Evolutionary conservation across 2,329 filamentous ascomycete genomes (phyloP), one percentile per base, ranked within the genome.

Genomic region (Alternaria conjuncta): DNA sequence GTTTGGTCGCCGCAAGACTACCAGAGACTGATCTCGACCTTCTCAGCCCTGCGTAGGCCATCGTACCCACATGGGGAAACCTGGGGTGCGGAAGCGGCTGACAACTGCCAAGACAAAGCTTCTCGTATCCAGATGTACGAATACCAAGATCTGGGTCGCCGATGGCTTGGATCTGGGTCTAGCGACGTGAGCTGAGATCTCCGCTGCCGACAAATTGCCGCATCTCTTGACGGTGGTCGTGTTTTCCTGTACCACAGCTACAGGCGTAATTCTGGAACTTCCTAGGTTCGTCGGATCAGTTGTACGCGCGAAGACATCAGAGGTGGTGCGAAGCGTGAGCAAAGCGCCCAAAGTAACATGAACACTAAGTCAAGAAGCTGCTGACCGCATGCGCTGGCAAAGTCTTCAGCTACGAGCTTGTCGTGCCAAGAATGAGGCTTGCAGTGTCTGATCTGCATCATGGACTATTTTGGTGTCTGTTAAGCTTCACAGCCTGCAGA

Each of bases 41-140:
- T 55, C 58, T 61, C 46, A 53, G 55, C 51, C 21, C 55, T 41
- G 18, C 10, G 20, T 28, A 13, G 30, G 25, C n/a, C 18, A 30
- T 54, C 41, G 15, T 53, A 58, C 41, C 55, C 26, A 50, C 28
- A 54, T 58, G 21, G 28, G 46, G 18, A 26, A 59, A 44, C 45
- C 36, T 36, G 15, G 46, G 49, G 62, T 47, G 51, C 50, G 53
- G 56, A 53, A 65, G 58, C 60, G 64, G 68, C 61, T 60, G 65
- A 64, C 53, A 46, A 43, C 41, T 45, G 58, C 57, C 55, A 55
- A 64, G 50, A 41, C 49, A 3, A 51, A n/a, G 43, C 25, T 58
- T 32, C 41, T 55, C 41, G 46, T 54, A 53, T 41, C 55, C 50
- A 46, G 23, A 47, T 58, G 18, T 32, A 55, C 30, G 28, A 55